phyloP scores from a whole-genome alignment of 176 grass and related monocot species.

The Zoysia pacifica region DNA sequence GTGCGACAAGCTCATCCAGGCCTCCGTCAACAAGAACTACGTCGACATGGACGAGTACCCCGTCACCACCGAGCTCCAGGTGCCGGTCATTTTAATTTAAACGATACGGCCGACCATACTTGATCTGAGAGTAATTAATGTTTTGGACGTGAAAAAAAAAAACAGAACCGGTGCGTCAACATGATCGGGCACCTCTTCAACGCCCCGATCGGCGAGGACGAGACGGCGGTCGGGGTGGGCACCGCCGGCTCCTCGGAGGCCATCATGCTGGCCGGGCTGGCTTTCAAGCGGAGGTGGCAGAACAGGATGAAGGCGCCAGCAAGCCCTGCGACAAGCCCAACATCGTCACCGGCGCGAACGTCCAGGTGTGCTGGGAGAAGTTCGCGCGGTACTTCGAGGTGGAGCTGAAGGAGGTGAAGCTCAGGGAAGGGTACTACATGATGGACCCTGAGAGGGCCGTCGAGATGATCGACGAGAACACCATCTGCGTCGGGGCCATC shows the following conservation, averaged over 20 bases:
- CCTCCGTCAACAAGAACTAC: constrained; percentile 92
- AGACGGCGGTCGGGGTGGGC: constrained; percentile 67
- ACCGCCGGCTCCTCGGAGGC: constrained; percentile 81
- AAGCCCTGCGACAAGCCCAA: constrained; percentile 76
- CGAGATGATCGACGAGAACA: constrained; percentile 88
- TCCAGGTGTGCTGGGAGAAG: constrained; percentile 98
- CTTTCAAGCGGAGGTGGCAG: constrained; percentile 82
- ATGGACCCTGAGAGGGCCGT: constrained; percentile 81
- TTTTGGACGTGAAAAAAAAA: neutral
- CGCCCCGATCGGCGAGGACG: constrained; percentile 69
- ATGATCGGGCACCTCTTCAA: constrained; percentile 80
- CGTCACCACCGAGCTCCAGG: constrained; percentile 97
- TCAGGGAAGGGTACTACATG: constrained; percentile 68
- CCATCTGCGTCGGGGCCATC: constrained; percentile 91
- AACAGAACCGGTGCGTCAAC: constrained; percentile 77
- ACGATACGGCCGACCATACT: neutral
- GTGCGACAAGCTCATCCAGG: constrained; percentile 81
- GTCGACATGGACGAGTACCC: constrained; percentile 99
- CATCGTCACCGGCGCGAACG: constrained; percentile 81
- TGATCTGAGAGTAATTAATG: neutral
- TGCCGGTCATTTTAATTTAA: neutral
- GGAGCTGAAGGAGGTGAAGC: constrained; percentile 85
- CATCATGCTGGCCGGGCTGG: constrained; percentile 75
- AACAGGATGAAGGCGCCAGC: constrained; percentile 63
- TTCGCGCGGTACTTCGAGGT: constrained; percentile 94